Conservation (phyloP, 1,284 basidiomycete genomes). For the Boletus sp. region DNA sequence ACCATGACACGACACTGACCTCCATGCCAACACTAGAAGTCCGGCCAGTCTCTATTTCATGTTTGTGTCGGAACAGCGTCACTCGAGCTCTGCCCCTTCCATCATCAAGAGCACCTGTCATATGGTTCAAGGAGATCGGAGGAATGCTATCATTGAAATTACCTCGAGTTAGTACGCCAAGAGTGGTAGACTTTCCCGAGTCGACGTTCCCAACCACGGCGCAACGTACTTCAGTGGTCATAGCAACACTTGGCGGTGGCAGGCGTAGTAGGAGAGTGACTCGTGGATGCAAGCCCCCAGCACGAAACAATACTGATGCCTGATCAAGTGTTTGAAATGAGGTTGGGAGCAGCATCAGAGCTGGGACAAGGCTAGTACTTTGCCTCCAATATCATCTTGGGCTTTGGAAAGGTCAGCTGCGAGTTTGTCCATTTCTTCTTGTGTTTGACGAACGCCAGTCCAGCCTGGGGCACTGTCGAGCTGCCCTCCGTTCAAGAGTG, state of each 20-base stretch:
- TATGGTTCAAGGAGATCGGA: slow-evolving; percentile 28
- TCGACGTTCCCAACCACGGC: slow-evolving; percentile 96
- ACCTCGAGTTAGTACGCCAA: slow-evolving; percentile 84
- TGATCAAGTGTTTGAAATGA: slow-evolving; percentile 25
- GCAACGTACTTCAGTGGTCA: slow-evolving; percentile 85
- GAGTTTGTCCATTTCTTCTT: slow-evolving; percentile 50
- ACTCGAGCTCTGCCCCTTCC: slow-evolving; percentile 92
- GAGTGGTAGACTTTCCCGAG: slow-evolving; percentile 90
- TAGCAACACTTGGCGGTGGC: slow-evolving; percentile 65
- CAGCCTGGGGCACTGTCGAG: slow-evolving; percentile 44
- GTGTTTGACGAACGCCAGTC: slow-evolving; percentile 49
- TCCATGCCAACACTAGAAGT: slow-evolving; percentile 97
- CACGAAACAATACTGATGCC: slow-evolving; percentile 55
- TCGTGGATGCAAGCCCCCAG: slow-evolving; percentile 46
- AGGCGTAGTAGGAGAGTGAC: slow-evolving; percentile 60
- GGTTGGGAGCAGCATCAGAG: not conserved
- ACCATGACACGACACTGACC: slow-evolving; percentile 41
- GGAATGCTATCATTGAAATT: slow-evolving; percentile 5
- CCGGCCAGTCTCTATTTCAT: slow-evolving; percentile 93
- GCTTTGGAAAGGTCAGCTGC: slow-evolving; percentile 40
- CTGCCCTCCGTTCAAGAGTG: slow-evolving; percentile 51
- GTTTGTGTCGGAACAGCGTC: slow-evolving; percentile 92
- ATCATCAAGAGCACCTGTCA: slow-evolving; percentile 82
- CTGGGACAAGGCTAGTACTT: slow-evolving; percentile 41
- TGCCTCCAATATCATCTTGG: slow-evolving; percentile 72